A percentile compares a stretch with the other conserved stretches of the same genome.
phyloP scores from a whole-genome alignment of 768 basidiomycete species.

The Rhodosporidiobolus sp. region DNA sequence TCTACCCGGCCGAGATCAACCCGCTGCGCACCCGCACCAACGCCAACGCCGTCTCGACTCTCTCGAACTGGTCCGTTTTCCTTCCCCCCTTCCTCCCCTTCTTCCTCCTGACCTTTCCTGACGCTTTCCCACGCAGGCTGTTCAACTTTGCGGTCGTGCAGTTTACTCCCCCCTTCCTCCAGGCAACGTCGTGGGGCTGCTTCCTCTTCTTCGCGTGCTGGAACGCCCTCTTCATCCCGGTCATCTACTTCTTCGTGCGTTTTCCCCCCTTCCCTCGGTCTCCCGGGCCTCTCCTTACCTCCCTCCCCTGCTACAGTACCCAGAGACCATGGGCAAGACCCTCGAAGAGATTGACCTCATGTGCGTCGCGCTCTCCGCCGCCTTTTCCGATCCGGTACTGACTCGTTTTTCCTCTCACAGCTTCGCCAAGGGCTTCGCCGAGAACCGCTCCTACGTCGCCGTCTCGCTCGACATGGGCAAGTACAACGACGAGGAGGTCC shows the following conservation, averaged over 20 bases:
- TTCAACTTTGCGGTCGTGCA: slow-evolving; percentile 28
- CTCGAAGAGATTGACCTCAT: slow-evolving; percentile 51
- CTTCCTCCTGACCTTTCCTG: neutral
- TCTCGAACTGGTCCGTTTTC: slow-evolving; percentile 49
- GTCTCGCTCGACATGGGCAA: slow-evolving; percentile 16
- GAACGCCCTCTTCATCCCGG: slow-evolving; percentile 31
- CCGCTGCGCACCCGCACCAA: slow-evolving; percentile 51
- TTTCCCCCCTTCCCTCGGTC: slow-evolving; percentile 3
- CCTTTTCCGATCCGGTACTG: too few species aligned
- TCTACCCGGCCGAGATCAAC: slow-evolving; percentile 59
- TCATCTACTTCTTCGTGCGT: slow-evolving; percentile 13
- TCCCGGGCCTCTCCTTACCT: too few species aligned
- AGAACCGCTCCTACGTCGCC: slow-evolving; percentile 23
- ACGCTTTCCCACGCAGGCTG: neutral
- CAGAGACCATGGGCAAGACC: slow-evolving; percentile 32
- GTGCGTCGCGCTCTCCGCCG: slow-evolving; percentile 35
- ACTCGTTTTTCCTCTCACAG: neutral
- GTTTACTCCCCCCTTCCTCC: neutral
- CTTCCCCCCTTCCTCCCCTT: slow-evolving; percentile 37
- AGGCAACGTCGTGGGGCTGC: slow-evolving; percentile 7
- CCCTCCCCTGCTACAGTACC: too few species aligned
- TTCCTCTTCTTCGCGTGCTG: slow-evolving; percentile 34
- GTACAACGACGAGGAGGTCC: slow-evolving; percentile 2
- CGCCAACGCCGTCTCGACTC: slow-evolving; percentile 51
- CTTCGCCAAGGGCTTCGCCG: slow-evolving; percentile 47